Evolutionary conservation across 1,284 basidiomycete species (phyloP).

Genomic region (Hymenochaete sp.): DNA sequence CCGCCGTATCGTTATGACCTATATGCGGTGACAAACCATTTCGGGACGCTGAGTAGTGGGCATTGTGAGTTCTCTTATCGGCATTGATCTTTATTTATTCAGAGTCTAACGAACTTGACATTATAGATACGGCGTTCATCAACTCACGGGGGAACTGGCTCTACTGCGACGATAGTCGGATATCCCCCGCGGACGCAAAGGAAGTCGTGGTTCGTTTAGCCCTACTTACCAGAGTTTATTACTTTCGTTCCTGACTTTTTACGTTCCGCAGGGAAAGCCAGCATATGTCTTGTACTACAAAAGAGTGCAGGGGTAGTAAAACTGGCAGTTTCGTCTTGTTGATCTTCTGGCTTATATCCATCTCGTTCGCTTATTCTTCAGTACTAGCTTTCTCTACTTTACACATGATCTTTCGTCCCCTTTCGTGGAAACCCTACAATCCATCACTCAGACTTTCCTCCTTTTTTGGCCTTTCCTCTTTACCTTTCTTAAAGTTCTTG

Average conservation of each 20-base stretch:
- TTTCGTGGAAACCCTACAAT: background rate
- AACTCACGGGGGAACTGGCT: conserved; percentile 74
- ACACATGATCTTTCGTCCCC: background rate
- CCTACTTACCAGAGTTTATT: conserved; percentile 5
- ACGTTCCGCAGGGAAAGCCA: conserved; percentile 56
- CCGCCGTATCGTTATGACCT: conserved; percentile 85
- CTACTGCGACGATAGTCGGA: conserved; percentile 81
- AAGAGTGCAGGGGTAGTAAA: conserved; percentile 44
- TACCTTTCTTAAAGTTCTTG: background rate
- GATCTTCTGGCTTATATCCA: background rate
- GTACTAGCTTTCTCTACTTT: background rate
- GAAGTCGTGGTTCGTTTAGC: conserved; percentile 72
- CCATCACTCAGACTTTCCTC: background rate
- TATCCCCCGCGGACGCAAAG: conserved; percentile 58
- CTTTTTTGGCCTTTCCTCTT: background rate
- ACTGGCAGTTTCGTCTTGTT: background rate
- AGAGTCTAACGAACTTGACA: background rate
- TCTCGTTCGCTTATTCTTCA: conserved; percentile 20
- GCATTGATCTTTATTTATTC: no score
- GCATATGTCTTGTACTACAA: conserved; percentile 88
- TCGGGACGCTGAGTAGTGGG: conserved; percentile 81
- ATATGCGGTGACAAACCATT: conserved; percentile 89
- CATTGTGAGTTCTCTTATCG: conserved; percentile 64
- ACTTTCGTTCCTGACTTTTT: background rate
- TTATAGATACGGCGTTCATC: conserved; percentile 77